A percentile compares a stretch with the other conserved stretches of the same genome.
phyloP scores from a whole-genome alignment of 495 filamentous ascomycete species.

The Hypoxylon rickii region DNA sequence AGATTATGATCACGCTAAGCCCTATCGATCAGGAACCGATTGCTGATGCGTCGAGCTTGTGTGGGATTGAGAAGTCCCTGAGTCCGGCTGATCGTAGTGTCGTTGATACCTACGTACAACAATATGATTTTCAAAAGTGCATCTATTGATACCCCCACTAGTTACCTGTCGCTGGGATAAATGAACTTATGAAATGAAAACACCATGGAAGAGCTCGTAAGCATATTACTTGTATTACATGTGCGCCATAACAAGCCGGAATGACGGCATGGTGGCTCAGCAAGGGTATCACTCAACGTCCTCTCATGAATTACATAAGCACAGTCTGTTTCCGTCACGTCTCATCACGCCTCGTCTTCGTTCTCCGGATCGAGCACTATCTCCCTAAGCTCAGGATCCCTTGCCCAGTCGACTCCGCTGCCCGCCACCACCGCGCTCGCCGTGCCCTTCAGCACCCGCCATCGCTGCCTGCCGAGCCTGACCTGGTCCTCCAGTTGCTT shows the following conservation, averaged over 20 bases:
- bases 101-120: too few relatives aligned
- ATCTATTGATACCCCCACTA: too few relatives aligned
- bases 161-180: too few relatives aligned
- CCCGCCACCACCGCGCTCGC: constrained; percentile 75
- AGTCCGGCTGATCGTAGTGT: too few relatives aligned
- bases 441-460: constrained; percentile 76
- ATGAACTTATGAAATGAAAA: too few relatives aligned
- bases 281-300: constrained; percentile 15
- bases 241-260: too few relatives aligned
- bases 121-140: too few relatives aligned
- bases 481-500: constrained; percentile 60
- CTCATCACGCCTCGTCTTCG: constrained; percentile 30
- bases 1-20: constrained; percentile 25
- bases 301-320: background rate
- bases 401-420: constrained; percentile 83
- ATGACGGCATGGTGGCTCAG: constrained; percentile 5
- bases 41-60: constrained; percentile 17
- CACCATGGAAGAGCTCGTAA: too few relatives aligned
- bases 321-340: background rate
- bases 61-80: too few relatives aligned
- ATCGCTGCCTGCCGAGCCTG: constrained; percentile 61
- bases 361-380: constrained; percentile 77
- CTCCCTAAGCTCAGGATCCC: constrained; percentile 67
- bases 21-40: constrained; percentile 34
- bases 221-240: too few relatives aligned